phyloP scores from a whole-genome alignment of 2,329 filamentous ascomycete species.

The Scytalidium sp. region DNA sequence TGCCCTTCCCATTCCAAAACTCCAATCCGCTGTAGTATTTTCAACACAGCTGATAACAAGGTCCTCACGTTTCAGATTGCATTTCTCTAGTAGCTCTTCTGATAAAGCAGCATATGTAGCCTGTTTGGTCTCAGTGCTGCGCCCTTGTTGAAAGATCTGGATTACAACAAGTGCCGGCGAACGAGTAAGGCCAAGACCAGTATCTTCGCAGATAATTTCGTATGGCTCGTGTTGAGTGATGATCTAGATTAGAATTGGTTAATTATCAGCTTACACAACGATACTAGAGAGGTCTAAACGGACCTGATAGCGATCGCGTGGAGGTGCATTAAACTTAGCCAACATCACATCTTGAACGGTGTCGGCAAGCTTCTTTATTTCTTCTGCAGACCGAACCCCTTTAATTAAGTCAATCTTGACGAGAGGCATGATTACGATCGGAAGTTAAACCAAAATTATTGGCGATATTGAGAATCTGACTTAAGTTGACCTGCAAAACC shows the following conservation, averaged over 20 bases:
- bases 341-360: constrained; percentile 11
- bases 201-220: constrained; percentile 13
- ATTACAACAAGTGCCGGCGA: constrained; percentile 6
- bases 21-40: constrained; percentile 12
- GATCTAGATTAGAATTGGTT: too few relatives aligned
- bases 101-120: constrained; percentile 11
- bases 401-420: constrained; percentile 12
- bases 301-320: constrained; percentile 12
- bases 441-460: too few relatives aligned
- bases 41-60: constrained; percentile 7
- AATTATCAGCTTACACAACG: too few relatives aligned
- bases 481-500: too few relatives aligned
- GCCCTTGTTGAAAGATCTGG: constrained; percentile 13
- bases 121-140: constrained; percentile 9
- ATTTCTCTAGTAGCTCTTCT: constrained; percentile 6
- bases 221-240: constrained; percentile 15
- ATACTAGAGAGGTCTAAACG: too few relatives aligned
- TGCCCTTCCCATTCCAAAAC: constrained; percentile 10
- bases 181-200: constrained; percentile 9
- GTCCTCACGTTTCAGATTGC: constrained; percentile 7
- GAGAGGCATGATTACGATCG: too few relatives aligned
- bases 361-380: constrained; percentile 11
- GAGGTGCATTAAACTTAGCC: constrained; percentile 11
- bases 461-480: too few relatives aligned
- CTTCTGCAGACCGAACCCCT: constrained; percentile 6